These are phyloP conservation scores for Cordyceps fumosorosea DNA, from an alignment of 2,329 filamentous ascomycete species.

Conservation along the genomic window DNA sequence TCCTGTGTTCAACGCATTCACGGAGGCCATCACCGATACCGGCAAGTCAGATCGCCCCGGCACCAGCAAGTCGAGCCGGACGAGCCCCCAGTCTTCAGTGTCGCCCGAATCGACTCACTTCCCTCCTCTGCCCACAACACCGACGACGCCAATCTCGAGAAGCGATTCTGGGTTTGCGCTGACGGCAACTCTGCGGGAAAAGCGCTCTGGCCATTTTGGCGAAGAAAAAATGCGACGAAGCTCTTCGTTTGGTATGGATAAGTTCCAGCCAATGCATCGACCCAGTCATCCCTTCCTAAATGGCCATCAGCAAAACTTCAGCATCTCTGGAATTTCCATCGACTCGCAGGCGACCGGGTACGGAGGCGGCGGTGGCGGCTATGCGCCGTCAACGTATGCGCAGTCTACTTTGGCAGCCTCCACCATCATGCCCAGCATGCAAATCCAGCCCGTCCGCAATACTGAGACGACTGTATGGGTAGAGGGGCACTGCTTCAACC, in stretches of 20 bases:
- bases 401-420: constrained; percentile 81
- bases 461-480: constrained; percentile 78
- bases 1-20: constrained; percentile 86
- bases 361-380: constrained; percentile 53
- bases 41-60: constrained; percentile 67
- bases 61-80: constrained; percentile 60
- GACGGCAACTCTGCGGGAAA: constrained; percentile 81
- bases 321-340: constrained; percentile 52
- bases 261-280: constrained; percentile 58
- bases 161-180: constrained; percentile 89
- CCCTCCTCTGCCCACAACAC: constrained; percentile 66
- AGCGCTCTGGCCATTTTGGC: constrained; percentile 85
- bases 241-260: constrained; percentile 84
- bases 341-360: constrained; percentile 57
- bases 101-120: constrained; percentile 77
- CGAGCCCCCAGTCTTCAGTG: constrained; percentile 56
- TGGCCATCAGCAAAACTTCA: constrained; percentile 53
- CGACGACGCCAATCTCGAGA: constrained; percentile 72
- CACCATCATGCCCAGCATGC: constrained; percentile 80
- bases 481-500: constrained; percentile 75
- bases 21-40: constrained; percentile 64
- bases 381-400: constrained; percentile 77
- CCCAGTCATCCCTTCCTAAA: constrained; percentile 70
- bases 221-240: constrained; percentile 76
- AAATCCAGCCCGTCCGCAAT: constrained; percentile 70